phyloP scores from a whole-genome alignment of 305 asterid genomes.

The Solanum hybrid region DNA sequence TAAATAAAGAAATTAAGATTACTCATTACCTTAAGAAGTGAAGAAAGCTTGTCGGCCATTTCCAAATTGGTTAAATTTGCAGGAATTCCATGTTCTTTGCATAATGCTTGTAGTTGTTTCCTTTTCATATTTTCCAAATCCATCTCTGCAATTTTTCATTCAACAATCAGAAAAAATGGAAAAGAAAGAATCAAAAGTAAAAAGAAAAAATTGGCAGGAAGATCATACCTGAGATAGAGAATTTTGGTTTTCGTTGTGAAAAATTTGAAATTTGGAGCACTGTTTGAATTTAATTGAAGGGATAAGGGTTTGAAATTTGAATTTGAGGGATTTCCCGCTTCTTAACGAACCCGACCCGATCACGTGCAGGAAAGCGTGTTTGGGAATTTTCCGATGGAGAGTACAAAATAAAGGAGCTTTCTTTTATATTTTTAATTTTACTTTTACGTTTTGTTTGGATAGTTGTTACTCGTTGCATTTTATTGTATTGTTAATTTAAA shows the following conservation, averaged over 20 bases:
- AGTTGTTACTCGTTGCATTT: background rate
- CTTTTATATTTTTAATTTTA: background rate
- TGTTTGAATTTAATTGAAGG: constrained; percentile 1
- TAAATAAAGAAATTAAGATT: background rate
- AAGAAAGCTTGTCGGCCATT: constrained; percentile 44
- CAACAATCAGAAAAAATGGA: background rate
- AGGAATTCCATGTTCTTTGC: constrained; percentile 55
- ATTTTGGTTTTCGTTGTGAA: background rate
- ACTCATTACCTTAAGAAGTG: constrained; percentile 33
- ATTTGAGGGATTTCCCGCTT: constrained; percentile 26
- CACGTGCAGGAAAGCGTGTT: background rate
- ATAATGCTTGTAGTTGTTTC: constrained; percentile 47
- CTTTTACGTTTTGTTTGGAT: background rate
- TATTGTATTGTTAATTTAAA: background rate
- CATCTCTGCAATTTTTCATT: constrained; percentile 16
- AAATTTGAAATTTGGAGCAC: background rate
- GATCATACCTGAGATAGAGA: background rate
- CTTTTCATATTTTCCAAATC: constrained; percentile 53
- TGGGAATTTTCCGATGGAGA: background rate
- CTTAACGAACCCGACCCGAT: background rate
- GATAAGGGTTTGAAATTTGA: constrained; percentile 32
- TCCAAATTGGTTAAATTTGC: constrained; percentile 57
- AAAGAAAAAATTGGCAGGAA: background rate
- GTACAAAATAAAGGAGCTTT: background rate
- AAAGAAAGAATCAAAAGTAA: background rate